phyloP scores from a whole-genome alignment of 768 basidiomycete genomes.

The Chiua virens region DNA sequence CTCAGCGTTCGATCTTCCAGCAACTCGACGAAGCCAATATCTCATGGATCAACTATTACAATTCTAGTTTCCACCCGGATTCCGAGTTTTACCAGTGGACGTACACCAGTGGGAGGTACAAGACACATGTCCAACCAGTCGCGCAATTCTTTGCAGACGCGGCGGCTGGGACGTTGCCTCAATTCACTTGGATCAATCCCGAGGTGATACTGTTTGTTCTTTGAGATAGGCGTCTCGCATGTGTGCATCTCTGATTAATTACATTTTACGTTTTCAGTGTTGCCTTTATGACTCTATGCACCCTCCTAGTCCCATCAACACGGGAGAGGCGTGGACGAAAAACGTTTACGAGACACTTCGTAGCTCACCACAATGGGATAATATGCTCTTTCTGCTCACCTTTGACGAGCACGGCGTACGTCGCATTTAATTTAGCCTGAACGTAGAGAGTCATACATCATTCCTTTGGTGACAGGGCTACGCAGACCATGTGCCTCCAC shows the following conservation, averaged over 20 bases:
- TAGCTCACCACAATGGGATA: conserved; percentile 24
- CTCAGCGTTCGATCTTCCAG: conserved; percentile 28
- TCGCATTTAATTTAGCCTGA: neutral
- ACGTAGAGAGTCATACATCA: neutral
- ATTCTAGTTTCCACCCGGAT: conserved; percentile 28
- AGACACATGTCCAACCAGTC: conserved; percentile 18
- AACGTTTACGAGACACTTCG: conserved; percentile 25
- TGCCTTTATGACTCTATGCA: conserved; percentile 27
- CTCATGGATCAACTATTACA: conserved; percentile 27
- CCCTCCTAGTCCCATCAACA: conserved; percentile 26
- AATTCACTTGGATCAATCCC: conserved; percentile 28
- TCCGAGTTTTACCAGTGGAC: conserved; percentile 25
- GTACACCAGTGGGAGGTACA: conserved; percentile 9
- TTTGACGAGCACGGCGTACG: conserved; percentile 28
- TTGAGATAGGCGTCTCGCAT: too few relatives aligned
- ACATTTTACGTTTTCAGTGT: conserved; percentile 8
- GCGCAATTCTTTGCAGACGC: conserved; percentile 20
- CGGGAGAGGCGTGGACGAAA: conserved; percentile 26
- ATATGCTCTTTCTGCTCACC: conserved; percentile 18
- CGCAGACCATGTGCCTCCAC: conserved; percentile 25
- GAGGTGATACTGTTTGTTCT: conserved; percentile 14
- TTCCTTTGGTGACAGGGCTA: conserved; percentile 13
- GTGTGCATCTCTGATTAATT: too few relatives aligned
- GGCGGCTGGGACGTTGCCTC: conserved; percentile 23
- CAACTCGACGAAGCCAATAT: conserved; percentile 26